Percentiles rank a stretch among this genome's conserved stretches.
Evolutionary conservation across 257 asterid species (phyloP).

Genomic region (Solanum infundibuliforme): DNA sequence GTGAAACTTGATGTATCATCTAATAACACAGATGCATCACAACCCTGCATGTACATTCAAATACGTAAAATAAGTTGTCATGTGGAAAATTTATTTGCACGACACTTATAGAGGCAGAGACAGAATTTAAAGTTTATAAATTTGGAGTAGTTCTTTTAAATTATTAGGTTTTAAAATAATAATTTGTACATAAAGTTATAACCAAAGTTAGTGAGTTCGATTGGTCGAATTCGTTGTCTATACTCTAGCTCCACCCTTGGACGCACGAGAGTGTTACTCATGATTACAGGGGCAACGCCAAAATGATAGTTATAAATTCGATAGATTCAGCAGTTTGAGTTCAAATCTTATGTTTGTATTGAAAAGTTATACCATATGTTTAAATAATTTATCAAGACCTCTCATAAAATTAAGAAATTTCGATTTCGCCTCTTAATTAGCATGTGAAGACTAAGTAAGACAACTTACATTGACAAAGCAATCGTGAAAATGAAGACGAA

Average conservation of each 20-base stretch:
- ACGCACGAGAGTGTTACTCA: neutral
- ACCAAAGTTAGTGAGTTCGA: neutral
- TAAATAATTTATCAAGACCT: too few species aligned
- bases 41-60: neutral
- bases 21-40: neutral
- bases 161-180: neutral
- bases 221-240: neutral
- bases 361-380: too few species aligned
- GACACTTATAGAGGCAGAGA: neutral
- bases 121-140: neutral
- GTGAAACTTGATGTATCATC: neutral
- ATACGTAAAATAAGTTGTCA: neutral
- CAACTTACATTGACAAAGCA: neutral
- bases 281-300: too few species aligned
- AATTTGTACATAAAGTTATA: neutral
- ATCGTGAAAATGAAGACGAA: neutral
- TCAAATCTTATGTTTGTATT: too few species aligned
- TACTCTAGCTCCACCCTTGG: neutral
- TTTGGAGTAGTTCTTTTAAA: neutral
- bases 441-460: neutral
- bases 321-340: too few species aligned
- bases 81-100: neutral
- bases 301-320: too few species aligned
- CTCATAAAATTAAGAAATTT: too few species aligned
- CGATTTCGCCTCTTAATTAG: rapidly evolving